Percentiles rank a stretch among this genome's conserved stretches.
These are phyloP conservation scores for Apophysomyces trapeziformis DNA, from an alignment of 371 early-diverging fungal species.

Conservation along the genomic window DNA sequence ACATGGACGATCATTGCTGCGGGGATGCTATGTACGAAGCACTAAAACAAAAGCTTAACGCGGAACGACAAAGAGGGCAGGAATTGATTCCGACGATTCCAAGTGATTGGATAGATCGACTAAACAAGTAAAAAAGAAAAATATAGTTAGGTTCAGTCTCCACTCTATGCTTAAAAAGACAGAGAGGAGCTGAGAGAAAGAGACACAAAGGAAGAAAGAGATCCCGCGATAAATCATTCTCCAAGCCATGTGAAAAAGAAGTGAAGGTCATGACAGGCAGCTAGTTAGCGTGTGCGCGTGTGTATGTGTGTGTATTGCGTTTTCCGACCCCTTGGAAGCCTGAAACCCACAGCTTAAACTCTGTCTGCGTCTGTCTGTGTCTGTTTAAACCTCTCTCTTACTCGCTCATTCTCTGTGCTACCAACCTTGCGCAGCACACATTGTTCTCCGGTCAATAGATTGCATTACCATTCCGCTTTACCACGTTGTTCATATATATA, in stretches of 20 bases:
- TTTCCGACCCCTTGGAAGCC: slow-evolving; percentile 7
- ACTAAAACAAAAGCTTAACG: slow-evolving; percentile 4
- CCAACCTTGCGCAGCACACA: slow-evolving; percentile 5
- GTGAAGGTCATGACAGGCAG: not conserved
- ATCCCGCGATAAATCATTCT: not conserved
- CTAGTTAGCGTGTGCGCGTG: too few relatives aligned
- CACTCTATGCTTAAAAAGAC: too few relatives aligned
- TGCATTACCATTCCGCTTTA: slow-evolving; percentile 17
- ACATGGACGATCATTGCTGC: slow-evolving; percentile 6
- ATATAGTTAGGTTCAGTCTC: too few relatives aligned
- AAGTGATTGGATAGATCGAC: slow-evolving; percentile 6
- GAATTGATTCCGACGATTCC: slow-evolving; percentile 1
- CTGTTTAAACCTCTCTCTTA: not conserved
- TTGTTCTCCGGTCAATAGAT: not conserved
- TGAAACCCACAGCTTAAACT: not conserved
- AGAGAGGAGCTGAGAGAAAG: not conserved
- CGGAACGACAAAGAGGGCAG: slow-evolving; percentile 8
- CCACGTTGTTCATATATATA: slow-evolving; percentile 12
- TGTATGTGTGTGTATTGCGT: not conserved
- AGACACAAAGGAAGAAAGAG: not conserved
- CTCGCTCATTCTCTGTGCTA: not conserved
- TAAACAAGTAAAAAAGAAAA: slow-evolving; percentile 3
- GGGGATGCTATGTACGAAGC: slow-evolving; percentile 9
- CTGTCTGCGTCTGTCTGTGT: too few relatives aligned
- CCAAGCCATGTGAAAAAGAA: not conserved